Percentiles rank a stretch among this genome's conserved stretches.
These are phyloP conservation scores for Nasturtium officinale DNA, from an alignment of 345 rosid species.

Conservation along the genomic window DNA sequence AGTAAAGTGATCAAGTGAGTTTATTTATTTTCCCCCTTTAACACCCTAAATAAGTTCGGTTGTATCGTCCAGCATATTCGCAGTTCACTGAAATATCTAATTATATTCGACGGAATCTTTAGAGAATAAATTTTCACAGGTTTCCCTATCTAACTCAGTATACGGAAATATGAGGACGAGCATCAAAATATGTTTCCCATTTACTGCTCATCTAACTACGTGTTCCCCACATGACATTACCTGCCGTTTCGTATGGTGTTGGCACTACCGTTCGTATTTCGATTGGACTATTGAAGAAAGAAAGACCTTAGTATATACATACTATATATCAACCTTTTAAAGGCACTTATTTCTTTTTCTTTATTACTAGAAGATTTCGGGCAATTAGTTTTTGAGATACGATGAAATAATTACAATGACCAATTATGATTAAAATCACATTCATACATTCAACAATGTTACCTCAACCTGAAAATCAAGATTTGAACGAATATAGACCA, in stretches of 20 bases:
- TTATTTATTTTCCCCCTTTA: too few species aligned
- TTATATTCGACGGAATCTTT: constrained; percentile 21
- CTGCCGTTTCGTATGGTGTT: constrained; percentile 21
- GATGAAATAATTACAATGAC: too few species aligned
- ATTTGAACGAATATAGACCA: too few species aligned
- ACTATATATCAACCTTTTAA: too few species aligned
- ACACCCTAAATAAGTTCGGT: background rate
- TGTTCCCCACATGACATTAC: constrained; percentile 42
- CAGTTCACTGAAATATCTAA: background rate
- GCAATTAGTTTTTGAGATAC: background rate
- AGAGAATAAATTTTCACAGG: constrained; percentile 14
- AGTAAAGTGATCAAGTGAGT: background rate
- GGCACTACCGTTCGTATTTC: constrained; percentile 18
- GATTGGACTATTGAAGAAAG: background rate
- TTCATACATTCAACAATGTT: too few species aligned
- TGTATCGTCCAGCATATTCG: constrained; percentile 4
- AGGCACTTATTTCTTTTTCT: too few species aligned
- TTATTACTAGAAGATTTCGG: background rate
- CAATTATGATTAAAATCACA: too few species aligned
- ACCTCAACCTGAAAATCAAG: too few species aligned
- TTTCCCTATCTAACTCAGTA: background rate
- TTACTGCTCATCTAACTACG: constrained; percentile 35
- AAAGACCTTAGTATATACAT: constrained; percentile 16
- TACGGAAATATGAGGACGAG: constrained; percentile 13
- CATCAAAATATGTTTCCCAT: constrained; percentile 32